Evolutionary conservation across 2,329 filamentous ascomycete species (phyloP).

Genomic region (Paecilomyces sp.): DNA sequence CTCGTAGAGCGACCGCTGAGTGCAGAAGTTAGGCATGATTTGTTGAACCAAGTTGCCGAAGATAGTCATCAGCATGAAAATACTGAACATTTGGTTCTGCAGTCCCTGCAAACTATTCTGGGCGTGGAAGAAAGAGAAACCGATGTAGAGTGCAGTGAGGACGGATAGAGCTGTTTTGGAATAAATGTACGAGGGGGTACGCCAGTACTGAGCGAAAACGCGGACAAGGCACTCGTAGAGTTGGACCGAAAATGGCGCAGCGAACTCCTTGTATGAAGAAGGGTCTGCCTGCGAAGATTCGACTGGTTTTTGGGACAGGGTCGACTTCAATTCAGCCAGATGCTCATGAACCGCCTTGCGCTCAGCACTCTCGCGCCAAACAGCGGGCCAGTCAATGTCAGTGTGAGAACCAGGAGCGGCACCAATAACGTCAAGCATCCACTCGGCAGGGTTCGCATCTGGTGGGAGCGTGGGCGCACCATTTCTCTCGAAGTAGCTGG

Average conservation of each 20-base stretch:
- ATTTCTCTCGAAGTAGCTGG: constrained; percentile 68
- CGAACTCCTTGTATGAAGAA: constrained; percentile 66
- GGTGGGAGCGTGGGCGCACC: constrained; percentile 58
- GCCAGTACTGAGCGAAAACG: constrained; percentile 86
- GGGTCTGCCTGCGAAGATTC: constrained; percentile 13
- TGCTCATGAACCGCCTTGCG: constrained; percentile 44
- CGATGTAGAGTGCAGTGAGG: constrained; percentile 65
- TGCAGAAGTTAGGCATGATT: neutral
- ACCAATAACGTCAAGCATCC: constrained; percentile 31
- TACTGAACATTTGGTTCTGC: constrained; percentile 83
- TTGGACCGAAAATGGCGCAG: constrained; percentile 63
- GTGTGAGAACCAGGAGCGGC: constrained; percentile 56
- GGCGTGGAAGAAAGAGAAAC: constrained; percentile 70
- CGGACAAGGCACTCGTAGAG: constrained; percentile 56
- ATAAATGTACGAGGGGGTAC: constrained; percentile 80
- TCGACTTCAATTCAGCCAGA: constrained; percentile 45
- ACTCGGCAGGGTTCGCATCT: constrained; percentile 69
- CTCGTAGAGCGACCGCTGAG: constrained; percentile 44
- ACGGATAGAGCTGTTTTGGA: constrained; percentile 49
- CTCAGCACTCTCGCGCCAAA: constrained; percentile 54
- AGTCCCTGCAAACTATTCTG: constrained; percentile 68
- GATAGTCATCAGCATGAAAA: constrained; percentile 75
- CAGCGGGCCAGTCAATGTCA: constrained; percentile 55
- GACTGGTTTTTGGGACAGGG: constrained; percentile 24
- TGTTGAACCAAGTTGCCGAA: constrained; percentile 25